Evolutionary conservation across 202 grass and related monocot genomes (phyloP).

Genomic region (Schoenoplectus triqueter): DNA sequence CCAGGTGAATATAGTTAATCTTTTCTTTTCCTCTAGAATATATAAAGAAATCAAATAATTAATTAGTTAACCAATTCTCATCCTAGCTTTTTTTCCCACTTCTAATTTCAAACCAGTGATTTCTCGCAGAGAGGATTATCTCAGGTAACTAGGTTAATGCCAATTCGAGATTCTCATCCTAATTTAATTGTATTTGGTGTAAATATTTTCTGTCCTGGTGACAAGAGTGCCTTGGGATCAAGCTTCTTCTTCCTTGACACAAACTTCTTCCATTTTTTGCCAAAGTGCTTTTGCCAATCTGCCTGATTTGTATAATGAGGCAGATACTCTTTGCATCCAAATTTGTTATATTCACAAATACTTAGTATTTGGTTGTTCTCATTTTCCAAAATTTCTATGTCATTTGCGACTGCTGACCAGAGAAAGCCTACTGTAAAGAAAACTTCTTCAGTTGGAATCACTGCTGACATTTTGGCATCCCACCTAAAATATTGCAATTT

Average conservation of each 20-base stretch:
- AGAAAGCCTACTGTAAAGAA: conserved; percentile 58
- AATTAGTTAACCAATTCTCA: too few species aligned
- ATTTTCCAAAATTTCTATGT: conserved; percentile 34
- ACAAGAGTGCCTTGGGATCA: conserved; percentile 50
- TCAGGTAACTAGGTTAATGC: too few species aligned
- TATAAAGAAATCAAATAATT: too few species aligned
- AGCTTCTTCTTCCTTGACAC: conserved; percentile 49
- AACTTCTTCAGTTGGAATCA: conserved; percentile 39
- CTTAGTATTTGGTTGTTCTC: conserved; percentile 45
- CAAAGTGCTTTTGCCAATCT: conserved; percentile 60
- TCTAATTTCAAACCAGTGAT: too few species aligned
- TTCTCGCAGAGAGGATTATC: too few species aligned
- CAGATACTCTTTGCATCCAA: conserved; percentile 57
- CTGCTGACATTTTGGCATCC: conserved; percentile 53
- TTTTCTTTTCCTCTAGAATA: too few species aligned
- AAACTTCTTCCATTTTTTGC: conserved; percentile 50
- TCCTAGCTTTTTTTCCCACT: too few species aligned
- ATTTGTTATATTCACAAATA: conserved; percentile 37
- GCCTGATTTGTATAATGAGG: conserved; percentile 45
- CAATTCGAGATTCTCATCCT: background rate
- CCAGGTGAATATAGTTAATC: too few species aligned
- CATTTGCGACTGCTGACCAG: conserved; percentile 33
- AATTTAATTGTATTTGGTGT: background rate
- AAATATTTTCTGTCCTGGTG: conserved; percentile 55
- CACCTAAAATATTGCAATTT: conserved; percentile 38